phyloP scores from a whole-genome alignment of 2,329 filamentous ascomycete genomes.

The Claviceps sp. region DNA sequence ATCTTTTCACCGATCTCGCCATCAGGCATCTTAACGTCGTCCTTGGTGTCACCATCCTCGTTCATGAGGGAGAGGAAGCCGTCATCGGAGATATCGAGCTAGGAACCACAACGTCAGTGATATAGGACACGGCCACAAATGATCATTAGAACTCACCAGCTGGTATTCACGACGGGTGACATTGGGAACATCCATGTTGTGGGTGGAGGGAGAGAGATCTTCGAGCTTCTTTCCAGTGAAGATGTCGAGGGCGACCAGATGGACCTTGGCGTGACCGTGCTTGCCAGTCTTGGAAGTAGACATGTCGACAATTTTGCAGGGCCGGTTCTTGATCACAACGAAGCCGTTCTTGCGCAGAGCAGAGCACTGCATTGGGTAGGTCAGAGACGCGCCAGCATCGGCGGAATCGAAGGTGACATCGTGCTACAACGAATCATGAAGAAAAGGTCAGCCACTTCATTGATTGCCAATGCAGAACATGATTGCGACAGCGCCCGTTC shows the following conservation, averaged over 20 bases:
- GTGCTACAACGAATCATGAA: constrained; percentile 32
- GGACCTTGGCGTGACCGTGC: constrained; percentile 99
- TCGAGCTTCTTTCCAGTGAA: constrained; percentile 99
- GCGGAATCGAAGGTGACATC: constrained; percentile 73
- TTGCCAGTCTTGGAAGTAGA: constrained; percentile 99
- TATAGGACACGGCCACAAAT: not conserved
- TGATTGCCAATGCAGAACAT: not conserved
- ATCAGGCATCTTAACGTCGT: constrained; percentile 88
- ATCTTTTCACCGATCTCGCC: constrained; percentile 84
- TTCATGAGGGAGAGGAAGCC: constrained; percentile 90
- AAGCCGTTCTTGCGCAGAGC: constrained; percentile 98
- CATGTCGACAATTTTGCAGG: constrained; percentile 99
- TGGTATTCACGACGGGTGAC: constrained; percentile 84
- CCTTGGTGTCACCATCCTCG: constrained; percentile 76
- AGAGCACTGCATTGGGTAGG: constrained; percentile 98
- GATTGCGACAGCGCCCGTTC: not conserved
- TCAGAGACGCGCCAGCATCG: constrained; percentile 90
- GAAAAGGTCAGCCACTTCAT: constrained; percentile 8
- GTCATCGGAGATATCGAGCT: constrained; percentile 91
- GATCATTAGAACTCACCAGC: constrained; percentile 51
- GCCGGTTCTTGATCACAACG: constrained; percentile 96
- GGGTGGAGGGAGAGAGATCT: constrained; percentile 95
- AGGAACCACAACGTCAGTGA: constrained; percentile 1
- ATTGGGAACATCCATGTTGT: constrained; percentile 96
- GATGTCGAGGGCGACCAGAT: constrained; percentile 95